These are phyloP conservation scores for Pochonia chlamydosporia DNA, from an alignment of 2,329 filamentous ascomycete genomes.

Conservation along the genomic window DNA sequence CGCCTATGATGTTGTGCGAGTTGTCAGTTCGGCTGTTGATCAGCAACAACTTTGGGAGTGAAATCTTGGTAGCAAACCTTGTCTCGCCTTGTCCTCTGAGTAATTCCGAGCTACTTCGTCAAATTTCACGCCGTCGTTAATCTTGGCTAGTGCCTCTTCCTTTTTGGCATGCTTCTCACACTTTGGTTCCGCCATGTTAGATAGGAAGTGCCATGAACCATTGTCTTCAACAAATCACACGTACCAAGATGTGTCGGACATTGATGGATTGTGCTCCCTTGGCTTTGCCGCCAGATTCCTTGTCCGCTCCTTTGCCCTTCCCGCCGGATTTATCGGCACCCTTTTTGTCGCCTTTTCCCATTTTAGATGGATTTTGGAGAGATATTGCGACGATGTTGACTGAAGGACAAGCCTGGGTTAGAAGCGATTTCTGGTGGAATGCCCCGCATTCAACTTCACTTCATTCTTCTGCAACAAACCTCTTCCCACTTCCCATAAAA, in stretches of 20 bases:
- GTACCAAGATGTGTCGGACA: constrained; percentile 64
- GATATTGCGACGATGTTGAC: neutral
- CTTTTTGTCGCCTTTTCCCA: constrained; percentile 37
- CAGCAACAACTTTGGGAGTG: constrained; percentile 6
- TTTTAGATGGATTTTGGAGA: constrained; percentile 14
- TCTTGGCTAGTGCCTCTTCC: constrained; percentile 65
- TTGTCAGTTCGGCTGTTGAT: neutral
- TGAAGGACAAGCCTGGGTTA: too few relatives aligned
- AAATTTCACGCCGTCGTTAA: constrained; percentile 63
- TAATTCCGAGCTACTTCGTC: constrained; percentile 68
- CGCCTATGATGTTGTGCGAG: constrained; percentile 41
- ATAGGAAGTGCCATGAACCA: neutral
- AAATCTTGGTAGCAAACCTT: constrained; percentile 45
- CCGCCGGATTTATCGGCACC: constrained; percentile 30
- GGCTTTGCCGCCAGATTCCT: constrained; percentile 28
- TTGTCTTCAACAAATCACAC: constrained; percentile 6
- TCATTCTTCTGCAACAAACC: too few relatives aligned
- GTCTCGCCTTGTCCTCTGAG: constrained; percentile 71
- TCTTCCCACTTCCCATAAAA: too few relatives aligned
- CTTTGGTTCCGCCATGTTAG: constrained; percentile 21
- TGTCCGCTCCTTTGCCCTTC: constrained; percentile 24
- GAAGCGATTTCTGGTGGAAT: too few relatives aligned
- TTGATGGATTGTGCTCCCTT: constrained; percentile 64
- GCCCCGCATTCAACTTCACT: too few relatives aligned
- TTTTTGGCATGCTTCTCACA: constrained; percentile 76